These are phyloP conservation scores for Gelatoporia subvermispora DNA, from an alignment of 768 basidiomycete genomes.

Conservation along the genomic window DNA sequence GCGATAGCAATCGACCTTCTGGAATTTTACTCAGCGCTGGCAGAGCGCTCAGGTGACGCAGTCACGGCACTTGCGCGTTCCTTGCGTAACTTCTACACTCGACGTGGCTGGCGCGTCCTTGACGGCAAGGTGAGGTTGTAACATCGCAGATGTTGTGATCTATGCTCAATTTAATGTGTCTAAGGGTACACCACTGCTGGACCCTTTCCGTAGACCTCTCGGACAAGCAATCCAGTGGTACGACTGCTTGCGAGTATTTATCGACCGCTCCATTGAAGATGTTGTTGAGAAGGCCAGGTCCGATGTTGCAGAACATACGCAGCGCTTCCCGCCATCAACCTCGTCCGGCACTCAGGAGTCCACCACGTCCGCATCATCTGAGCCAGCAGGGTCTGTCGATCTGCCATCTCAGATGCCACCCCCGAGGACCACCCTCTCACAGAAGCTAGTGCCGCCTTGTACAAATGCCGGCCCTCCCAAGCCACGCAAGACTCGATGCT, in stretches of 20 bases:
- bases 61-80: slow-evolving; percentile 25
- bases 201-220: slow-evolving; percentile 29
- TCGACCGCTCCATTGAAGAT: slow-evolving; percentile 13
- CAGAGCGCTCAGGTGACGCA: slow-evolving; percentile 34
- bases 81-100: slow-evolving; percentile 25
- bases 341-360: too few relatives aligned
- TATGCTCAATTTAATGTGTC: not conserved
- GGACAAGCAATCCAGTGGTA: slow-evolving; percentile 26
- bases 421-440: too few relatives aligned
- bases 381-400: too few relatives aligned
- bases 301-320: too few relatives aligned
- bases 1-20: slow-evolving; percentile 25
- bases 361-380: too few relatives aligned
- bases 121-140: slow-evolving; percentile 12
- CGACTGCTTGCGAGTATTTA: slow-evolving; percentile 12
- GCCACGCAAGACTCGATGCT: too few relatives aligned
- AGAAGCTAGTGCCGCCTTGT: too few relatives aligned
- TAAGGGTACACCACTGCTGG: slow-evolving; percentile 20
- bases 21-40: slow-evolving; percentile 29
- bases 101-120: slow-evolving; percentile 19
- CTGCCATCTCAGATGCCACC: too few relatives aligned
- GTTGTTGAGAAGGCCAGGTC: slow-evolving; percentile 1
- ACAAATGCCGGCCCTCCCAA: too few relatives aligned
- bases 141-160: too few relatives aligned
- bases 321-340: too few relatives aligned